These are phyloP conservation scores for Tetrahymena elliotti DNA, from an alignment of 73 alveolate species.

Conservation along the genomic window DNA sequence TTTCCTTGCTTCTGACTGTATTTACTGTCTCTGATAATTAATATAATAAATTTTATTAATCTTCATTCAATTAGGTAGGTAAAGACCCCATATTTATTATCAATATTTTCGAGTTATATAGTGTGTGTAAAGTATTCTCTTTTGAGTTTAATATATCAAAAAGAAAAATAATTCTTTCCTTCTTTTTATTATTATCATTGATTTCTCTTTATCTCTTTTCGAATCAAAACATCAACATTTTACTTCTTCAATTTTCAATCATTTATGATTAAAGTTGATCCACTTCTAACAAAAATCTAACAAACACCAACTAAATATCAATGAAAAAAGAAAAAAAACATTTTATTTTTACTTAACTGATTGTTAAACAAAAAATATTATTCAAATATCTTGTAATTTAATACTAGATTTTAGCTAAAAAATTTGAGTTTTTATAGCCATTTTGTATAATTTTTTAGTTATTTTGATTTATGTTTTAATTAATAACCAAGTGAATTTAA, in stretches of 20 bases:
- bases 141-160: background rate
- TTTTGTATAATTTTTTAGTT: too few relatives aligned
- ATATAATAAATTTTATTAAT: background rate
- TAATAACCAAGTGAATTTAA: too few relatives aligned
- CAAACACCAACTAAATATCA: too few relatives aligned
- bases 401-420: too few relatives aligned
- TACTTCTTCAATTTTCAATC: background rate
- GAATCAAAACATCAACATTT: background rate
- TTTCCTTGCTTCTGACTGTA: background rate
- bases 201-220: background rate
- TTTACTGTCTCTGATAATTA: background rate
- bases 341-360: too few relatives aligned
- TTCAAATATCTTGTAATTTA: too few relatives aligned
- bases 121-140: slow-evolving; percentile 1
- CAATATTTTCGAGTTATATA: background rate
- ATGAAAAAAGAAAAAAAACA: too few relatives aligned
- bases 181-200: background rate
- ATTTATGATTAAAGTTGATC: too few relatives aligned
- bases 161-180: background rate
- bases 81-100: background rate
- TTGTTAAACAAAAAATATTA: too few relatives aligned
- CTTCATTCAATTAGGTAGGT: background rate
- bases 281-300: too few relatives aligned
- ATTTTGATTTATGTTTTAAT: too few relatives aligned
- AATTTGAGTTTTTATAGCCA: too few relatives aligned